Percentiles rank a stretch among this genome's conserved stretches.
Conservation (phyloP, 331 rosid genomes). For the Dryas integrifolia region DNA sequence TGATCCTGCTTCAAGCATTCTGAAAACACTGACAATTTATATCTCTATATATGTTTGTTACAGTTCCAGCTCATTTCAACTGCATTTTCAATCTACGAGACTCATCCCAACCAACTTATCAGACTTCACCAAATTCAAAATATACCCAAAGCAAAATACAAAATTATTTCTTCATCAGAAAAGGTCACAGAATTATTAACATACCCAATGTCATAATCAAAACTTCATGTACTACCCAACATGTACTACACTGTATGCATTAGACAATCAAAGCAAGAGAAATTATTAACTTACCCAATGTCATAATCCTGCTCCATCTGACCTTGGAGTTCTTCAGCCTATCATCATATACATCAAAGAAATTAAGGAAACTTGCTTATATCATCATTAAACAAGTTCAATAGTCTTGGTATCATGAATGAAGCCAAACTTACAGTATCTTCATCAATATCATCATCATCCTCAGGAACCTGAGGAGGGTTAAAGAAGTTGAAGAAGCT, state of each 20-base stretch:
- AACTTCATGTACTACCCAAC: too few species aligned
- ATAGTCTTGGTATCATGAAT: neutral
- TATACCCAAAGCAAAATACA: neutral
- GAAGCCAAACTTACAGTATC: constrained; percentile 44
- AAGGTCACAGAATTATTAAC: neutral
- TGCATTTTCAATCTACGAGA: neutral
- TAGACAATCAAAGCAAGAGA: constrained; percentile 4
- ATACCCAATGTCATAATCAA: too few species aligned
- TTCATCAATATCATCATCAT: constrained; percentile 55
- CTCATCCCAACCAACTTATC: neutral
- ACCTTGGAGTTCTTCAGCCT: constrained; percentile 63
- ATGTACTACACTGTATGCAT: neutral
- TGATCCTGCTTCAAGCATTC: neutral
- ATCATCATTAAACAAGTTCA: constrained; percentile 1
- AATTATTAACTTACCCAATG: constrained; percentile 40
- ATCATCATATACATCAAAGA: constrained; percentile 22
- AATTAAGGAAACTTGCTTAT: neutral
- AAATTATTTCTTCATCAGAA: neutral
- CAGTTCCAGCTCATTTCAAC: neutral
- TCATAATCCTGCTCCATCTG: constrained; percentile 67
- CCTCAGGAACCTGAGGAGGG: constrained; percentile 66
- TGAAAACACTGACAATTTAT: neutral
- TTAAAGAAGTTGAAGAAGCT: constrained; percentile 72
- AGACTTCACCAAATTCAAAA: neutral
- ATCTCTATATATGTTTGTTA: constrained; percentile 4